Evolutionary conservation across 2,329 filamentous ascomycete genomes (phyloP).

Genomic region (Stagonosporopsis chrysanthemi): DNA sequence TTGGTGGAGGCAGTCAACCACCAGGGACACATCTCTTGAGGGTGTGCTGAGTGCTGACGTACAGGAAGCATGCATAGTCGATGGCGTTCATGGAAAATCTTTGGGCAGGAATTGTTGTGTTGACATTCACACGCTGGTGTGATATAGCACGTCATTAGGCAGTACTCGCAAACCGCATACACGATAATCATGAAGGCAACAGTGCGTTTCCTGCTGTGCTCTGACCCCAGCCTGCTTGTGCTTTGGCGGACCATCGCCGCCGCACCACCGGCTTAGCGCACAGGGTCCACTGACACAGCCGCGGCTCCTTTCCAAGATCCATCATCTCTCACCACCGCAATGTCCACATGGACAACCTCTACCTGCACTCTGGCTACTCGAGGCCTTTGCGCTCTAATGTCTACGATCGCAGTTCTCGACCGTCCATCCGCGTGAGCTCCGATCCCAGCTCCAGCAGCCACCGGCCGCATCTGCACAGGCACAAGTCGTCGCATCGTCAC

Average conservation of each 20-base stretch:
- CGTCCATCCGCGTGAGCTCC: slow-evolving; percentile 34
- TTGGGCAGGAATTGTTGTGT: not conserved
- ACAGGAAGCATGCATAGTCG: slow-evolving; percentile 9
- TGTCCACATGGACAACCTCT: slow-evolving; percentile 36
- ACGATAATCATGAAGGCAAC: not conserved
- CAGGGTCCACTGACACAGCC: slow-evolving; percentile 22
- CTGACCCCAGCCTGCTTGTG: not conserved
- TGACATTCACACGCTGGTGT: not conserved
- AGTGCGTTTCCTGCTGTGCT: not conserved
- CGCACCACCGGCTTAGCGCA: too few relatives aligned
- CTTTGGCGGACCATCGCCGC: slow-evolving; percentile 1
- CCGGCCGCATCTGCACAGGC: slow-evolving; percentile 24
- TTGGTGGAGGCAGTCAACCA: not conserved
- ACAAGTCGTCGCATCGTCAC: slow-evolving; percentile 39
- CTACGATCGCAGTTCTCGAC: slow-evolving; percentile 30
- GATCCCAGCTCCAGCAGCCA: slow-evolving; percentile 26
- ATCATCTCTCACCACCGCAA: slow-evolving; percentile 22
- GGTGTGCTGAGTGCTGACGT: not conserved
- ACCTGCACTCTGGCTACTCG: slow-evolving; percentile 29
- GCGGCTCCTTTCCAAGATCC: slow-evolving; percentile 5
- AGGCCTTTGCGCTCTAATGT: slow-evolving; percentile 34
- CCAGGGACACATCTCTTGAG: not conserved
- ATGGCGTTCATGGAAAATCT: slow-evolving; percentile 12
- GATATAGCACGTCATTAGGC: not conserved
- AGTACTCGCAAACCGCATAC: not conserved